A percentile compares a stretch with the other conserved stretches of the same genome.
Conservation (phyloP, 768 basidiomycete species). For the Lactifluus echinatus region DNA sequence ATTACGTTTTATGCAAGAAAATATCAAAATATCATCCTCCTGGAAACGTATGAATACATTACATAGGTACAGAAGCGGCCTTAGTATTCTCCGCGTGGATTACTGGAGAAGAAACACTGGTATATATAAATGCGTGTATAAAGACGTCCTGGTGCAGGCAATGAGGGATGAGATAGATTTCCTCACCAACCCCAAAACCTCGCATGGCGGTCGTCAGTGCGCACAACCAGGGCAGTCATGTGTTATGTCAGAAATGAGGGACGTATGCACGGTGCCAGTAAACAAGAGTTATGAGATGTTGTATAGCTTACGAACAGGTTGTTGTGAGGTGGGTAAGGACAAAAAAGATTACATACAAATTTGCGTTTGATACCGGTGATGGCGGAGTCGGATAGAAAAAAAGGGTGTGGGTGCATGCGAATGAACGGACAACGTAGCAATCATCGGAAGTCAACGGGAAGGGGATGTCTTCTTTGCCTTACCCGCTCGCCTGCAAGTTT, state of each 20-base stretch:
- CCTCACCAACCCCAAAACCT: neutral
- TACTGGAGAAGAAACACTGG: neutral
- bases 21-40: neutral
- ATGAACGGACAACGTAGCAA: neutral
- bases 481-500: conserved; percentile 63
- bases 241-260: neutral
- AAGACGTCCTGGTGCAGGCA: neutral
- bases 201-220: neutral
- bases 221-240: neutral
- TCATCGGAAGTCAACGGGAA: conserved; percentile 7
- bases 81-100: neutral
- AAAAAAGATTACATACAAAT: neutral
- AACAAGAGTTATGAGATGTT: neutral
- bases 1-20: neutral
- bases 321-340: neutral
- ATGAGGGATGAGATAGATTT: neutral
- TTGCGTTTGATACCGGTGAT: neutral
- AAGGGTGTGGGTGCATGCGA: no score
- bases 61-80: neutral
- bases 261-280: neutral
- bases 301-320: neutral
- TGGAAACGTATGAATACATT: neutral
- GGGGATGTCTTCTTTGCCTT: conserved; percentile 12
- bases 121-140: neutral
- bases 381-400: neutral